phyloP scores from a whole-genome alignment of 176 grass and related monocot genomes.

The Secale cereale region DNA sequence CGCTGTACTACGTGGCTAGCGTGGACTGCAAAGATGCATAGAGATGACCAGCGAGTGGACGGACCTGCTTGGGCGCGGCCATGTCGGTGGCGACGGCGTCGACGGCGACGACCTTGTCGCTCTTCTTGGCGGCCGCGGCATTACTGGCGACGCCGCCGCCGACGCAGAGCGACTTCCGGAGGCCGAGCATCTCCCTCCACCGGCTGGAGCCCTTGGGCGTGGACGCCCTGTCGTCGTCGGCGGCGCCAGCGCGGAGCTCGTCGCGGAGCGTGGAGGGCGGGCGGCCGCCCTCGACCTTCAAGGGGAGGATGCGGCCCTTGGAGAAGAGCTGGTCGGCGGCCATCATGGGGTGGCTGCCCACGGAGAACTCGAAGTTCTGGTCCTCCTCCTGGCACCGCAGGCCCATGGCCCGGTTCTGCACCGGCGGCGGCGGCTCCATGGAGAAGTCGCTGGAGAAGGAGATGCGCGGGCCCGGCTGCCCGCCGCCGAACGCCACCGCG shows the following conservation, averaged over 20 bases:
- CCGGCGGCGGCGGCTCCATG: constrained; percentile 59
- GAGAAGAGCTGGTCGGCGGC: constrained; percentile 98
- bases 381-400: constrained; percentile 61
- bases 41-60: neutral
- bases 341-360: constrained; percentile 82
- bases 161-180: constrained; percentile 51
- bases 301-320: constrained; percentile 83
- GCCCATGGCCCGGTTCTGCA: constrained; percentile 46
- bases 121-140: constrained; percentile 33
- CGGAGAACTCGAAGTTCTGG: constrained; percentile 90
- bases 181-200: constrained; percentile 90
- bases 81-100: constrained; percentile 25
- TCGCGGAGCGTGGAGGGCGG: constrained; percentile 52
- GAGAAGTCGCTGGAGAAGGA: constrained; percentile 98
- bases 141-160: neutral
- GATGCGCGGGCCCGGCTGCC: constrained; percentile 56
- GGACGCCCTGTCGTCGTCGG: constrained; percentile 24
- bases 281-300: constrained; percentile 65
- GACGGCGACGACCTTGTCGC: constrained; percentile 24
- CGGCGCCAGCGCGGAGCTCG: constrained; percentile 39
- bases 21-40: neutral
- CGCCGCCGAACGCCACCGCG: constrained; percentile 32
- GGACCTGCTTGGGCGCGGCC: constrained; percentile 35
- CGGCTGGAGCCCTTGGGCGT: constrained; percentile 45
- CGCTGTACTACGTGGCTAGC: neutral